Conservation (phyloP, 2,329 filamentous ascomycete genomes). For the Pseudogymnoascus pannorum region DNA sequence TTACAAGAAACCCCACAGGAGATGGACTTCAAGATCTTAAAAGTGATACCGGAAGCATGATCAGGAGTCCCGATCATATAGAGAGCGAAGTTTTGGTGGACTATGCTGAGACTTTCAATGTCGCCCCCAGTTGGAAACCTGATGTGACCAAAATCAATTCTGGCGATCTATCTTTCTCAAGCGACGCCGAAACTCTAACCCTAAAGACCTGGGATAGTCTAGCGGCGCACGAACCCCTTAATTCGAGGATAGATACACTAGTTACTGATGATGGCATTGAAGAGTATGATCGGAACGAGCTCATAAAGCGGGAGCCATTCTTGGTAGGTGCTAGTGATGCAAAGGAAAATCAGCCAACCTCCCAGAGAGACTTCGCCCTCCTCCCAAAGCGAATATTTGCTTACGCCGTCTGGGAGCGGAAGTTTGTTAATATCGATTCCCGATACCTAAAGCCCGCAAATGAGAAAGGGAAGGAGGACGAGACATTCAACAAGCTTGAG, state of each 20-base stretch:
- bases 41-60: not conserved
- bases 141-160: constrained; percentile 32
- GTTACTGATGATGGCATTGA: constrained; percentile 42
- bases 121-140: constrained; percentile 30
- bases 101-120: constrained; percentile 19
- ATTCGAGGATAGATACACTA: constrained; percentile 28
- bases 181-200: constrained; percentile 27
- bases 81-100: constrained; percentile 24
- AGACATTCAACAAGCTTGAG: constrained; percentile 34
- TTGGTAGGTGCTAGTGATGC: not conserved
- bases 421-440: constrained; percentile 19
- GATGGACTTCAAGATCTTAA: not conserved
- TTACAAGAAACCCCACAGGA: constrained; percentile 7
- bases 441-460: constrained; percentile 15
- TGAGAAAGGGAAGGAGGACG: constrained; percentile 21
- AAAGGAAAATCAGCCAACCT: constrained; percentile 16
- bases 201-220: constrained; percentile 41
- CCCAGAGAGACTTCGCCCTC: constrained; percentile 31
- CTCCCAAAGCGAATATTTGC: constrained; percentile 38
- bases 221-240: constrained; percentile 34
- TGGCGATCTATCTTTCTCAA: constrained; percentile 40
- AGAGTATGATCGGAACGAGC: constrained; percentile 40
- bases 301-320: constrained; percentile 28
- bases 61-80: constrained; percentile 17
- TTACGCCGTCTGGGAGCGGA: constrained; percentile 23